phyloP scores from a whole-genome alignment of 768 basidiomycete species.

The Rhodosporidiobolus sp. region DNA sequence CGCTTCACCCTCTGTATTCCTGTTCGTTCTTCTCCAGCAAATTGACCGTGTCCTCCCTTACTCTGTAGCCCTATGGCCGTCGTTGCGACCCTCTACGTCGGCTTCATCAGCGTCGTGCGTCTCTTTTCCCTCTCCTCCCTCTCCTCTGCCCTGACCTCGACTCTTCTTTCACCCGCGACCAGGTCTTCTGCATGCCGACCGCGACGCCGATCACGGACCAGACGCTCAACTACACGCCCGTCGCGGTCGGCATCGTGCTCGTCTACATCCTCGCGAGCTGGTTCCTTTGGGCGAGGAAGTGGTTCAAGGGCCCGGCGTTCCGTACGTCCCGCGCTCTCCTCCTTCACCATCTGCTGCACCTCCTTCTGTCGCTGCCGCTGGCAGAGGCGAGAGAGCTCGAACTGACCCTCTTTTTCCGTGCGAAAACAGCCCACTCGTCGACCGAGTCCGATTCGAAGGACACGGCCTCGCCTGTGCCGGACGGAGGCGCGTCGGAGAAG shows the following conservation, averaged over 20 bases:
- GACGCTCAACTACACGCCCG: slow-evolving; percentile 71
- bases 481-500: too few relatives aligned
- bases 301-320: slow-evolving; percentile 62
- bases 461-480: too few relatives aligned
- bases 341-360: background rate
- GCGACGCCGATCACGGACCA: slow-evolving; percentile 58
- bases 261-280: slow-evolving; percentile 66
- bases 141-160: too few relatives aligned
- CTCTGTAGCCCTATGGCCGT: slow-evolving; percentile 52
- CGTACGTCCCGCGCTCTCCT: slow-evolving; percentile 1
- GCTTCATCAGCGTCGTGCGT: slow-evolving; percentile 63
- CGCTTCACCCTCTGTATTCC: too few relatives aligned
- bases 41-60: slow-evolving; percentile 69
- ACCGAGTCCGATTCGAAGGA: too few relatives aligned
- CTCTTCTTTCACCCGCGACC: too few relatives aligned
- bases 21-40: slow-evolving; percentile 52
- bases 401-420: background rate
- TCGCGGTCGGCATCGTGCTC: slow-evolving; percentile 71
- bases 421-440: too few relatives aligned
- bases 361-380: too few relatives aligned
- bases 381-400: background rate
- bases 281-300: slow-evolving; percentile 66
- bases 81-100: slow-evolving; percentile 65
- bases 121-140: too few relatives aligned
- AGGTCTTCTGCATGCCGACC: slow-evolving; percentile 61